Conservation (phyloP, 139 green algal genomes). For the Mychonastes homosphaera region DNA sequence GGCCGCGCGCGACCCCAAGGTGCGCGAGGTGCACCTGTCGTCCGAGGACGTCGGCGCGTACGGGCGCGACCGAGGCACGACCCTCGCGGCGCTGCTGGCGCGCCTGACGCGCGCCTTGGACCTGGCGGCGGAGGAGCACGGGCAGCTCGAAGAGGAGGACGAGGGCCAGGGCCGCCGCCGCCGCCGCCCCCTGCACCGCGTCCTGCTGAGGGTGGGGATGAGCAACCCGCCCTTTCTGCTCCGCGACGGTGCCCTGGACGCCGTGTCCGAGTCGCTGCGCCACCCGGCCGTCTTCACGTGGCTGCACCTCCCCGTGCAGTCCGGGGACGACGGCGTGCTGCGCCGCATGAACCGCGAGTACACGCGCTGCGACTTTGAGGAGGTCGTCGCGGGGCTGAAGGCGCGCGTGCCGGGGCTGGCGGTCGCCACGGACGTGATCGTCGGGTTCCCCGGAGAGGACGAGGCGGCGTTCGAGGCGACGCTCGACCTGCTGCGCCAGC, state of each 20-base stretch:
- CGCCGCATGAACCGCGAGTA: slow-evolving; percentile 87
- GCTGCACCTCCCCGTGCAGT: slow-evolving; percentile 89
- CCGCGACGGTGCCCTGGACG: not conserved
- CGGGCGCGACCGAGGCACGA: slow-evolving; percentile 70
- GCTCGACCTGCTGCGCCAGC: slow-evolving; percentile 66
- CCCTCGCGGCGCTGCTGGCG: slow-evolving; percentile 55
- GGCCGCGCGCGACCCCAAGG: slow-evolving; percentile 51
- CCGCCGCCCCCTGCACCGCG: no score
- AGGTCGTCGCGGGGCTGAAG: slow-evolving; percentile 65
- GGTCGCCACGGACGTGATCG: slow-evolving; percentile 94
- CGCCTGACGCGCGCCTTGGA: slow-evolving; percentile 45
- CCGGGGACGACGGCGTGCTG: slow-evolving; percentile 68
- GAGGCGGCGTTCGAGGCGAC: slow-evolving; percentile 65
- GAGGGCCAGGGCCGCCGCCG: no score
- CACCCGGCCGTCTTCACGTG: slow-evolving; percentile 75
- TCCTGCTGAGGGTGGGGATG: slow-evolving; percentile 85
- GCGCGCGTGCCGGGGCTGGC: slow-evolving; percentile 53
- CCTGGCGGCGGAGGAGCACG: slow-evolving; percentile 66
- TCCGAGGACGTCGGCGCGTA: slow-evolving; percentile 85
- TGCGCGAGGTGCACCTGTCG: slow-evolving; percentile 2
- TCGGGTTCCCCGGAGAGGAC: slow-evolving; percentile 35
- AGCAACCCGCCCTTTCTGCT: slow-evolving; percentile 93
- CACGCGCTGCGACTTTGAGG: slow-evolving; percentile 56
- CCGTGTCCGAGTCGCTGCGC: slow-evolving; percentile 20
- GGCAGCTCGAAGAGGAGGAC: no score